Evolutionary conservation across 306 rosid species (phyloP), one percentile per base, ranked within the genome.

Genomic region (Fragaria vesca): DNA sequence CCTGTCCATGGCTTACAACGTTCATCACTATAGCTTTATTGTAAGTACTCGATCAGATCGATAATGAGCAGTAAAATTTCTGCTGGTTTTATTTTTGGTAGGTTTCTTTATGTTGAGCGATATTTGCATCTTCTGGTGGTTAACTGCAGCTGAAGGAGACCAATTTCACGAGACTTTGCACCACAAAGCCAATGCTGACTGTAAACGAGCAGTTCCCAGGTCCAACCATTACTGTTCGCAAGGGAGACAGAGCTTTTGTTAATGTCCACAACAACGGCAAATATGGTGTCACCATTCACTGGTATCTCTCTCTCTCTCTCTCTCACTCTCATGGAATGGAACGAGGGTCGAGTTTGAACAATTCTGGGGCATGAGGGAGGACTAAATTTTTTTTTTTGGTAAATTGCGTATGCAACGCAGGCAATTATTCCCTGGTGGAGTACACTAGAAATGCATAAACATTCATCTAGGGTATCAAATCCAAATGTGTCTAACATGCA

Each of bases 141-240:
- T 54, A 20, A 54, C 60, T 77, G 42, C 71, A 83, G 86, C 9
- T 79, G 69, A 54, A 57, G 20, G 81, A 83, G 48, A 75, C 69
- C 7, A 75, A 69, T 28, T 79, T 55, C 5, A 71, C 78, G 2
- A 79, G 81, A 40, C 74, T 83, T 0, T 83, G 86, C 36, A 34
- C 26, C 18, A 79, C 72, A 15, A 79, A 83, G 72, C 67, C 75
- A 57, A 71, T 79, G 71, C 62, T 83, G 24, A 71, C 76, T 6
- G 83, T 79, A 5, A 83, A 83, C 10, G 68, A 68, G 65, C 28
- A 54, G 17, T 74, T 61, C 45, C 79, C 83, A 4, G 83, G 83
- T 6, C 83, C 79, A 47, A 45, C 24, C 54, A 50, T 50, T 1
- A 4, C 18, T 50, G 54, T 50, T 50, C 20, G 54, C 7, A 50